These are phyloP conservation scores for Diaporthe sp. DNA, from an alignment of 2,329 filamentous ascomycete species.

Conservation along the genomic window DNA sequence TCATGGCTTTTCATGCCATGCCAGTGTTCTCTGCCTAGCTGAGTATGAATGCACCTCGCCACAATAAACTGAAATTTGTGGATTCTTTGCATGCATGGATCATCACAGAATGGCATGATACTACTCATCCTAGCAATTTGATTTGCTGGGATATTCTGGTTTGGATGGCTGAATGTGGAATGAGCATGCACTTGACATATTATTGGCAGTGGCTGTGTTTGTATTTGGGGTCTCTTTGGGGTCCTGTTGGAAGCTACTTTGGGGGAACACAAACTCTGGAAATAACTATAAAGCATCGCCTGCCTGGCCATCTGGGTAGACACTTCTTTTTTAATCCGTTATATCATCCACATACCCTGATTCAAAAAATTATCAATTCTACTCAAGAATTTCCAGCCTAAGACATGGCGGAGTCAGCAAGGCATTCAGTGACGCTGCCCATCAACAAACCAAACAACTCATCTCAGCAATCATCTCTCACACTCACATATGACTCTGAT, in stretches of 20 bases:
- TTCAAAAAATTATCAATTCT: neutral
- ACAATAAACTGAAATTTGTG: no score
- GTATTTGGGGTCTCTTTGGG: neutral
- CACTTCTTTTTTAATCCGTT: neutral
- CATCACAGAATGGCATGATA: no score
- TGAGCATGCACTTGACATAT: neutral
- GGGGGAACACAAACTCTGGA: no score
- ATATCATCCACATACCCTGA: neutral
- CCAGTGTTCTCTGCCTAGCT: neutral
- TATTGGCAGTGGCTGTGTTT: neutral
- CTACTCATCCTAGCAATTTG: neutral
- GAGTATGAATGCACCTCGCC: neutral
- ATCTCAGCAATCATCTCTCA: neutral
- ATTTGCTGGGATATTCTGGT: neutral
- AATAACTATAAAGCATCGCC: neutral
- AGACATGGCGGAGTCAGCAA: neutral
- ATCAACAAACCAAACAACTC: neutral
- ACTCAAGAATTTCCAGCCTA: neutral
- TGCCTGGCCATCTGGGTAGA: neutral
- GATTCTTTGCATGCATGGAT: no score
- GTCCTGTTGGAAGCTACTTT: neutral
- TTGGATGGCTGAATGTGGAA: neutral
- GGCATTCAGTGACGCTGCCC: neutral
- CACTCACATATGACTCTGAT: neutral
- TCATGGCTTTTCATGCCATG: neutral